Evolutionary conservation across 2,329 filamentous ascomycete genomes (phyloP).

Genomic region (Hypoxylon sp.): DNA sequence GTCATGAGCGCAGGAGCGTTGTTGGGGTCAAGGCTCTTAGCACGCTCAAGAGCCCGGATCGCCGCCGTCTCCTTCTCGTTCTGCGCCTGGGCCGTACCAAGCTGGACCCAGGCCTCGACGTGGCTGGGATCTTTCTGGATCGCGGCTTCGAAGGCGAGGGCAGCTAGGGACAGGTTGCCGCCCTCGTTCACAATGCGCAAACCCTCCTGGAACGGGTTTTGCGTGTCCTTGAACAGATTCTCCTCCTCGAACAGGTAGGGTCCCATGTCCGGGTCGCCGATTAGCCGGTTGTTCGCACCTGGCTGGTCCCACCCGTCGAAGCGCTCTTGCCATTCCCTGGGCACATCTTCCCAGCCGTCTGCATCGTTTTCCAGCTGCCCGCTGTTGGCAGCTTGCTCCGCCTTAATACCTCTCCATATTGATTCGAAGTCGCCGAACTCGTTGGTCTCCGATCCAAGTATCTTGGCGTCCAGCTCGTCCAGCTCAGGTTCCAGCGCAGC

Average conservation of each 20-base stretch:
- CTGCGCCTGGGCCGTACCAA: slow-evolving; percentile 92
- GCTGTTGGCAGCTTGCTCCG: slow-evolving; percentile 75
- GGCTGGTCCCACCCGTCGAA: slow-evolving; percentile 70
- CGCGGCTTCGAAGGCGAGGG: slow-evolving; percentile 93
- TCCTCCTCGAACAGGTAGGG: slow-evolving; percentile 95
- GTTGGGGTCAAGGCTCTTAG: slow-evolving; percentile 83
- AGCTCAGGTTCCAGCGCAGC: slow-evolving; percentile 84
- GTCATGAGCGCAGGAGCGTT: slow-evolving; percentile 94
- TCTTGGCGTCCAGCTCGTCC: slow-evolving; percentile 78
- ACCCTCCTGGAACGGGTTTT: slow-evolving; percentile 90
- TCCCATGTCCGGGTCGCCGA: slow-evolving; percentile 78
- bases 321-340: too few relatives aligned
- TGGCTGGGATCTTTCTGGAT: slow-evolving; percentile 89
- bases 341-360: slow-evolving; percentile 82
- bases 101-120: slow-evolving; percentile 90
- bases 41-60: slow-evolving; percentile 91
- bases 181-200: slow-evolving; percentile 92
- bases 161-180: slow-evolving; percentile 91
- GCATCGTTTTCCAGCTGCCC: slow-evolving; percentile 77
- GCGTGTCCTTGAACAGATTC: slow-evolving; percentile 83
- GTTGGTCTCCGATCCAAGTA: slow-evolving; percentile 73
- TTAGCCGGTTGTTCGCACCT: slow-evolving; percentile 48
- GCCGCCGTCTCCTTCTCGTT: slow-evolving; percentile 98
- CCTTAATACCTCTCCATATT: slow-evolving; percentile 84
- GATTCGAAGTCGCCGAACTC: slow-evolving; percentile 89